Base-by-base conservation (phyloP, 345 rosid species). In the Pugionium dolabratum region DNA sequence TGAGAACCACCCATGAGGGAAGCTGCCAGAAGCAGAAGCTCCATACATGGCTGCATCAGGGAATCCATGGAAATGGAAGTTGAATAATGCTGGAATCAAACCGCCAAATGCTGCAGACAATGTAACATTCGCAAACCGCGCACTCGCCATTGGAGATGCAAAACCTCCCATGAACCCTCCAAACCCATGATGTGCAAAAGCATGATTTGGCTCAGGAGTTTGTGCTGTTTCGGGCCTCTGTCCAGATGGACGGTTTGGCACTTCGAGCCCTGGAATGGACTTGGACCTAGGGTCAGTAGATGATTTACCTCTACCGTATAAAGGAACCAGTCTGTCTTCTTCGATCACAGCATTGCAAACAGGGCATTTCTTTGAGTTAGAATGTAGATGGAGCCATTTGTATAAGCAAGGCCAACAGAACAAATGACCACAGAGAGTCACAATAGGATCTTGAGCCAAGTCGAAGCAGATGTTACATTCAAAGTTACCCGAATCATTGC, bases 371-470 rank as follows among this genome's bases (percentile, higher is more conserved):
- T 62, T 72, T 1, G 88, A 86, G 7, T 79, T 81, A 1, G 97
- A 91, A 64, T 95, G 99, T 54, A 80, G 62, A 30, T 86, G 90
- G n/a, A 91, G 91, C 99, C 99, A 95, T 76, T 86, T 91, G 77
- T 95, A 95, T 42, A 95, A 88, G 69, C 99, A 95, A 48, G 99
- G 99, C 99, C 99, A 95, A 66, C 97, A 95, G 77, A 87, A 95
- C 58, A 95, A 89, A 77, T 95, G 99, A 37, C 99, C 99, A 48
- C 99, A 95, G 56, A 95, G 76, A 52, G 99, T 95, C 9, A 95
- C 97, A 71, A 95, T 91, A 0, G 99, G 99, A 64, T 95, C 96
- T 80, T 95, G 99, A 52, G 99, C 96, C 70, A 91, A 82, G 76
- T 95, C 99, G 10, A 95, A 91, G 83, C 99, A 95, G 53, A 95